phyloP scores from a whole-genome alignment of 2,329 filamentous ascomycete genomes.

The Incumbomyces delicatus region DNA sequence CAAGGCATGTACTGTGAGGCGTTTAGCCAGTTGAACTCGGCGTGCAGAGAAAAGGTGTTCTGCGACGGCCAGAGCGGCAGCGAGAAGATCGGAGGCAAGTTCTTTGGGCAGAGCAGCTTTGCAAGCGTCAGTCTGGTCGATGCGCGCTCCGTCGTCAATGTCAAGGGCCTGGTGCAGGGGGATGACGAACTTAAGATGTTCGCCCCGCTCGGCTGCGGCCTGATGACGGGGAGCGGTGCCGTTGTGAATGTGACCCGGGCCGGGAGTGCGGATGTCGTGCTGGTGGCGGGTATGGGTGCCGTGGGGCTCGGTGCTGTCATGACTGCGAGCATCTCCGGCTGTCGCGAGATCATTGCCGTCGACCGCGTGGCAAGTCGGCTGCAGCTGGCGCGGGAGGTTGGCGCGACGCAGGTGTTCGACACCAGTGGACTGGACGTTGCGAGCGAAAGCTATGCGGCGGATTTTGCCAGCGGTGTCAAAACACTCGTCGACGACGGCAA shows the following conservation, averaged over 20 bases:
- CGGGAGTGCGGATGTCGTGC: constrained; percentile 28
- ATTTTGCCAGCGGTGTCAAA: constrained; percentile 28
- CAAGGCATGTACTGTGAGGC: constrained; percentile 40
- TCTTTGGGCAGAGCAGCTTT: constrained; percentile 43
- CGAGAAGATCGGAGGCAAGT: constrained; percentile 28
- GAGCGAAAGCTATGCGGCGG: constrained; percentile 4
- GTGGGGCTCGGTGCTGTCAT: constrained; percentile 40
- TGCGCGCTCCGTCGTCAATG: constrained; percentile 34
- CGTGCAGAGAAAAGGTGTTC: constrained; percentile 9
- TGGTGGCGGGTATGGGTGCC: constrained; percentile 37
- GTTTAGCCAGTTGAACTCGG: constrained; percentile 41
- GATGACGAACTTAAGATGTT: constrained; percentile 30
- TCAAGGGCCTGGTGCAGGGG: constrained; percentile 28
- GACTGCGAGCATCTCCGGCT: constrained; percentile 37
- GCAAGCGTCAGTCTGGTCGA: constrained; percentile 31
- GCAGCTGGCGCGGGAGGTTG: constrained; percentile 31
- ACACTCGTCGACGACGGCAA: constrained; percentile 31
- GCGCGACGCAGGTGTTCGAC: constrained; percentile 27
- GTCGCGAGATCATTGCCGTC: constrained; percentile 32
- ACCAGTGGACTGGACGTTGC: constrained; percentile 26
- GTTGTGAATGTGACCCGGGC: constrained; percentile 33
- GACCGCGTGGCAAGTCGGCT: constrained; percentile 30
- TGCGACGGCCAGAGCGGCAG: constrained; percentile 18
- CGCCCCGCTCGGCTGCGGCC: constrained; percentile 37
- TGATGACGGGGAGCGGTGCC: constrained; percentile 37